A percentile compares a stretch with the other conserved stretches of the same genome.
These are phyloP conservation scores for Gossypium raimondii DNA, from an alignment of 345 rosid species.

Conservation along the genomic window DNA sequence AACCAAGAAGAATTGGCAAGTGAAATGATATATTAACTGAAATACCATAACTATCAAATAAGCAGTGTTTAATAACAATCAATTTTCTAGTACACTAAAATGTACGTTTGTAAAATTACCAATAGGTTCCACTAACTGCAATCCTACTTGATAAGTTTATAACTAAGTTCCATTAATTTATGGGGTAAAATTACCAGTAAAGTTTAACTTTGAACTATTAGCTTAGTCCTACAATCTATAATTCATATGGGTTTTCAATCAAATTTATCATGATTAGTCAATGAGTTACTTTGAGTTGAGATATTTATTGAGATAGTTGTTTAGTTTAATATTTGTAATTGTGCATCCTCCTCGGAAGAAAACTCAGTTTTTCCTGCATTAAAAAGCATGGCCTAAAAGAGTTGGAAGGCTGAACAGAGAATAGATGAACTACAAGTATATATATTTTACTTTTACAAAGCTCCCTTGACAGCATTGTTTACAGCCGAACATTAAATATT, in stretches of 20 bases:
- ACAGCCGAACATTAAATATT: not conserved
- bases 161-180: not conserved
- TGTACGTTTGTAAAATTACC: not conserved
- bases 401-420: conserved; percentile 9
- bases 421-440: not conserved
- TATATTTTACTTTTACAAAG: not conserved
- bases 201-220: no score
- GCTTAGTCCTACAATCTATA: no score
- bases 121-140: not conserved
- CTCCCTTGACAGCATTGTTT: not conserved
- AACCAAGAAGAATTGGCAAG: not conserved
- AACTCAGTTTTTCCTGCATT: conserved; percentile 77
- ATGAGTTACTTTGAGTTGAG: no score
- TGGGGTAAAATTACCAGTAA: no score
- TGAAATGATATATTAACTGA: not conserved
- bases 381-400: conserved; percentile 15
- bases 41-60: not conserved
- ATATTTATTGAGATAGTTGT: no score
- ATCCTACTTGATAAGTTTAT: not conserved
- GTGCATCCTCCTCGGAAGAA: conserved; percentile 71
- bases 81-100: not conserved
- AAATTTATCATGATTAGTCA: no score
- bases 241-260: no score
- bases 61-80: not conserved
- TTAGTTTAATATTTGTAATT: no score